A percentile compares a stretch with the other conserved stretches of the same genome.
Conservation (phyloP, 768 basidiomycete genomes). For the Astraeus odoratus region DNA sequence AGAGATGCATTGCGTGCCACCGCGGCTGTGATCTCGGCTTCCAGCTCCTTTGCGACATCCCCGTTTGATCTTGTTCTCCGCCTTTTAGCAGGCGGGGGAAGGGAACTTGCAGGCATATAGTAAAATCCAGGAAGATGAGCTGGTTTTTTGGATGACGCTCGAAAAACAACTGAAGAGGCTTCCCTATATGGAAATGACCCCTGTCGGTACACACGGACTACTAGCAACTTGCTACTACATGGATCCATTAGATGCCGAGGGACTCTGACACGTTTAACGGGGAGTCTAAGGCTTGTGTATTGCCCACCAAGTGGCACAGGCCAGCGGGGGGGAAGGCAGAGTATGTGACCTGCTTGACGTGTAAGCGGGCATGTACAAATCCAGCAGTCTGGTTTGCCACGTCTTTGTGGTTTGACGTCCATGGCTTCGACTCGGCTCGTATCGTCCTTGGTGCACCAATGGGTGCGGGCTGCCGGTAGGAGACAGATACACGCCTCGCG, state of each 20-base stretch:
- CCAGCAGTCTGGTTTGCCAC: neutral
- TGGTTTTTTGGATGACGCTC: neutral
- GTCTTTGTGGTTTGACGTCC: neutral
- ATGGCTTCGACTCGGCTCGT: conserved; percentile 12
- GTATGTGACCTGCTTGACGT: no score
- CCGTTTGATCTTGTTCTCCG: conserved; percentile 32
- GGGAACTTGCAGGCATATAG: conserved; percentile 33
- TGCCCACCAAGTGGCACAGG: no score
- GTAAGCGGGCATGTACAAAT: neutral
- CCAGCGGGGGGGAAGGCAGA: no score
- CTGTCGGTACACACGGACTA: no score
- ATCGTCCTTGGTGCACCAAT: conserved; percentile 6
- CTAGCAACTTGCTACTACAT: no score
- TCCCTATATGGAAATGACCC: no score
- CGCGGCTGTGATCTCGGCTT: conserved; percentile 48
- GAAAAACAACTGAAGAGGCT: neutral
- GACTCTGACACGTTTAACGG: no score
- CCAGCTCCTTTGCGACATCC: conserved; percentile 38
- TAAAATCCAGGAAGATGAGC: neutral
- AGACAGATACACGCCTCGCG: conserved; percentile 38
- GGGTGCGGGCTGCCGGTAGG: conserved; percentile 9
- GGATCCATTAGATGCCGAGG: no score
- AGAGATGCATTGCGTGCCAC: conserved; percentile 53
- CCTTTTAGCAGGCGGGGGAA: conserved; percentile 48
- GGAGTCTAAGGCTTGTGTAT: no score